Percentiles rank a stretch among this genome's conserved stretches.
Conservation (phyloP, 495 filamentous ascomycete species). For the Podospora pseudopauciseta region DNA sequence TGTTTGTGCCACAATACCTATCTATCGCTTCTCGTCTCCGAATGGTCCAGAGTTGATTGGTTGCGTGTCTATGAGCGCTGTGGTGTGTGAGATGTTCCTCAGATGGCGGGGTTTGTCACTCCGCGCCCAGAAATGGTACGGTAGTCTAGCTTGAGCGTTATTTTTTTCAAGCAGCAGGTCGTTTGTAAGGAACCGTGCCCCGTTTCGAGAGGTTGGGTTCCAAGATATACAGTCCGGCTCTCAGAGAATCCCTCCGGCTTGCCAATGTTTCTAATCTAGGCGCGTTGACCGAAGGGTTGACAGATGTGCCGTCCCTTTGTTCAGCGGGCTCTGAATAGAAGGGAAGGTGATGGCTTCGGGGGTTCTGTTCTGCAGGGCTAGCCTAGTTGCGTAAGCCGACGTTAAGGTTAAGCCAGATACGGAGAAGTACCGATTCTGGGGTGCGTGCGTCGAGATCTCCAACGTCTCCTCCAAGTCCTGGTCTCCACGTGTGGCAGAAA, state of each 20-base stretch:
- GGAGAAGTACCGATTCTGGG: slow-evolving; percentile 7
- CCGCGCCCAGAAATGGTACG: background rate
- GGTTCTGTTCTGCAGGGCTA: slow-evolving; percentile 4
- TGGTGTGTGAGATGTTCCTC: background rate
- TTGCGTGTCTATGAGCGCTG: background rate
- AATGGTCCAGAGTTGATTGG: background rate
- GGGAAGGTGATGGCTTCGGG: background rate
- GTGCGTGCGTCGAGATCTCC: slow-evolving; percentile 14
- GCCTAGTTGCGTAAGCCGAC: slow-evolving; percentile 5
- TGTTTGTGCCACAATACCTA: background rate
- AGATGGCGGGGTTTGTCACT: background rate
- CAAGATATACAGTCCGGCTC: background rate
- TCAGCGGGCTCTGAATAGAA: background rate
- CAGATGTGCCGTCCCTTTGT: background rate
- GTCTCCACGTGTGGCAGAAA: background rate
- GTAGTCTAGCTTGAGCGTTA: background rate
- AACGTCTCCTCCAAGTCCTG: background rate
- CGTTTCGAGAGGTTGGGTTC: background rate
- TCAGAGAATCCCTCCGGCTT: background rate
- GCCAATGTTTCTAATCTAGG: background rate
- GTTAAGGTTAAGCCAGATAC: background rate
- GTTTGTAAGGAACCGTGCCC: background rate
- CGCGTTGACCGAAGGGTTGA: background rate
- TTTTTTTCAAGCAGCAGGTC: background rate
- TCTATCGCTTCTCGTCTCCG: background rate